Conservation (phyloP, 176 grass and related monocot genomes). For the Hsuehochloa calcarea region DNA sequence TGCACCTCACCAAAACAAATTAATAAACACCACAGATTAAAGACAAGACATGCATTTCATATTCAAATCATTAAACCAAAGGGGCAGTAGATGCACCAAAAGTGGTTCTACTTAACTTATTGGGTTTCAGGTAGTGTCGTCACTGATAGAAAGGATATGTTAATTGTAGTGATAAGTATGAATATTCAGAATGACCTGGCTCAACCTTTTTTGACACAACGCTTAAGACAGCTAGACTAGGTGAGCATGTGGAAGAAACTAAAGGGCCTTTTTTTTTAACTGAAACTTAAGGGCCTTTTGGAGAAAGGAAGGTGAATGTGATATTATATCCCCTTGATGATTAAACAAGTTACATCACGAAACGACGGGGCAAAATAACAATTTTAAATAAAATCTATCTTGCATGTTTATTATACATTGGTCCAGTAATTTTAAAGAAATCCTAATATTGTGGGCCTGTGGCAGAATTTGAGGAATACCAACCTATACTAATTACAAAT, state of each 20-base stretch:
- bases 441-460: background rate
- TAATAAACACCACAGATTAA: background rate
- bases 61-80: background rate
- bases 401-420: background rate
- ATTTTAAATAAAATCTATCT: background rate
- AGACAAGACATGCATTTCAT: background rate
- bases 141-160: background rate
- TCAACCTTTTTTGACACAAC: conserved; percentile 10
- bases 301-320: conserved; percentile 28
- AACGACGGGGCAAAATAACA: background rate
- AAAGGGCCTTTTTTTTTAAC: conserved; percentile 17
- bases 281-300: conserved; percentile 23
- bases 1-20: background rate
- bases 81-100: background rate
- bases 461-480: conserved; percentile 10
- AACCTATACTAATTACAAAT: background rate
- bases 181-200: conserved; percentile 38
- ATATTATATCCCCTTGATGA: conserved; percentile 9
- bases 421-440: background rate
- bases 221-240: conserved; percentile 26
- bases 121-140: background rate
- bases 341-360: conserved; percentile 34
- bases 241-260: conserved; percentile 31
- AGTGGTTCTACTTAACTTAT: background rate
- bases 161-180: conserved; percentile 18